Conservation (phyloP, 1,284 basidiomycete genomes). For the Heliocybe sulcata region DNA sequence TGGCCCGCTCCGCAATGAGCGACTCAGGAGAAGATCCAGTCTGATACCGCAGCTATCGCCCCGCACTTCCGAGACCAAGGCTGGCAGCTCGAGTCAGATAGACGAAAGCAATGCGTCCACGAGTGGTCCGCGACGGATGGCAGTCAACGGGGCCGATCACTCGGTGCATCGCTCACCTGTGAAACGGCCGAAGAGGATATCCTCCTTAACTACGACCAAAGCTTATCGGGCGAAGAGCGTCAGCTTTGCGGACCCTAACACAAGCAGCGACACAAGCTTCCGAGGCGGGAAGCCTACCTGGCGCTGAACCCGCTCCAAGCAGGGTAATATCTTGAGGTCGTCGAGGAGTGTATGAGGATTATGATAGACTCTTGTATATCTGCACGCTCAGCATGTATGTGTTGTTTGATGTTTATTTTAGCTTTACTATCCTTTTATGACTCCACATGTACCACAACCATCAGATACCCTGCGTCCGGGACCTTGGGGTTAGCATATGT, state of each 20-base stretch:
- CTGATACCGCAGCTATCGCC: slow-evolving; percentile 62
- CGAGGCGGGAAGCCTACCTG: slow-evolving; percentile 38
- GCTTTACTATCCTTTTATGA: not conserved
- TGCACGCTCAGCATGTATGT: not conserved
- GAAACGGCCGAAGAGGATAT: slow-evolving; percentile 57
- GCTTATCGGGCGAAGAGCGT: slow-evolving; percentile 25
- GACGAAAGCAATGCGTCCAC: slow-evolving; percentile 12
- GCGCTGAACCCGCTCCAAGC: slow-evolving; percentile 27
- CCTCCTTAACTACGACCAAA: slow-evolving; percentile 34
- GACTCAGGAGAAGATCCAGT: slow-evolving; percentile 65
- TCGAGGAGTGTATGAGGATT: not conserved
- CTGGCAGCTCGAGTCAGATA: slow-evolving; percentile 12
- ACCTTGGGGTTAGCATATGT: no score
- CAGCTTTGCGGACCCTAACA: slow-evolving; percentile 36
- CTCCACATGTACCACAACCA: not conserved
- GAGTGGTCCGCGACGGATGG: slow-evolving; percentile 20
- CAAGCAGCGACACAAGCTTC: slow-evolving; percentile 43
- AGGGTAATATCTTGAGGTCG: not conserved
- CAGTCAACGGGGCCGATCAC: slow-evolving; percentile 11
- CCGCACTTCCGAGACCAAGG: slow-evolving; percentile 14
- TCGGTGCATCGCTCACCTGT: slow-evolving; percentile 41
- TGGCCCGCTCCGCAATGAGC: slow-evolving; percentile 64
- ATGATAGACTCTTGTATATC: not conserved
- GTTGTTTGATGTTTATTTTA: not conserved
- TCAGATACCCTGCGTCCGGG: not conserved